Conservation (phyloP, 441 rosid species). For the Monsonia emarginata region DNA sequence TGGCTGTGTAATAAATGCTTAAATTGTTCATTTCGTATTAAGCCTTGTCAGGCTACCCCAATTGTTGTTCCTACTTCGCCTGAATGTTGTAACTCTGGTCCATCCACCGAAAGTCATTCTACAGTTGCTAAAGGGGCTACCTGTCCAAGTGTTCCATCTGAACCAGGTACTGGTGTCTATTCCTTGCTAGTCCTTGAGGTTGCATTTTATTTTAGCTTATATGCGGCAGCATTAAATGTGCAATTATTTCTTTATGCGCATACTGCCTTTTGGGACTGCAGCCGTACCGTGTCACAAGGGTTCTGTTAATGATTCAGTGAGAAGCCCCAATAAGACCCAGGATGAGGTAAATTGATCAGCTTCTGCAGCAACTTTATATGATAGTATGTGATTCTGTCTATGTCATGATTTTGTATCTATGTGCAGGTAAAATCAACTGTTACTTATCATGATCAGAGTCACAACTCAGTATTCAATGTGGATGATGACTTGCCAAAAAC, state of each 20-base stretch:
- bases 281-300: neutral
- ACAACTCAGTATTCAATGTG: conserved; percentile 41
- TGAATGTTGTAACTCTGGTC: conserved; percentile 61
- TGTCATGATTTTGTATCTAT: neutral
- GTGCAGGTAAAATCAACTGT: neutral
- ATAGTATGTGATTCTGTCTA: neutral
- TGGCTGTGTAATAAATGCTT: no score
- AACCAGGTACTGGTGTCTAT: neutral
- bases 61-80: no score
- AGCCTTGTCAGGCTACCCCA: no score
- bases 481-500: conserved; percentile 66
- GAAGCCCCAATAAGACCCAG: neutral
- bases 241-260: neutral
- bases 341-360: neutral
- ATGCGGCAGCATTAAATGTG: neutral
- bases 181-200: neutral
- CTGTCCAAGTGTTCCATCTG: conserved; percentile 22
- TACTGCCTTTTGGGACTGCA: neutral
- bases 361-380: neutral
- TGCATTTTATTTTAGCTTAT: neutral
- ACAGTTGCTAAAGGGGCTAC: conserved; percentile 49
- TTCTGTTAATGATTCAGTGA: neutral
- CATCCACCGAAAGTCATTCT: conserved; percentile 59
- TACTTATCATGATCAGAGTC: conserved; percentile 33
- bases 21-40: no score